These are phyloP conservation scores for Heliosperma pusillum DNA, from an alignment of 148 eudicot species.

Conservation along the genomic window DNA sequence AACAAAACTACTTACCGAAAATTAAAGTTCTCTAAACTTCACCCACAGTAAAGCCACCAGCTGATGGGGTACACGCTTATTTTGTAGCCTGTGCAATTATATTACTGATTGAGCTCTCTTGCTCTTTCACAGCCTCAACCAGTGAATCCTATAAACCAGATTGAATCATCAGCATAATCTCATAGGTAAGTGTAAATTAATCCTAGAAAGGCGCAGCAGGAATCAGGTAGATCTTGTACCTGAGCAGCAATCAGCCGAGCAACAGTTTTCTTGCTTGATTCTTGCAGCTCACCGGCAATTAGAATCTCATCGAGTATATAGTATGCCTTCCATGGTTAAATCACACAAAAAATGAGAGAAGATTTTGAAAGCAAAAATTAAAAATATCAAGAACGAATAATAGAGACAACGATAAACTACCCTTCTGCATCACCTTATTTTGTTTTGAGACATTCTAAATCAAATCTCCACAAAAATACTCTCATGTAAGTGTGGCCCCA, in stretches of 20 bases:
- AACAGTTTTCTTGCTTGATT: conserved; percentile 89
- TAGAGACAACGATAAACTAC: too few species aligned
- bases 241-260: conserved; percentile 86
- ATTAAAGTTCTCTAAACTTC: conserved; percentile 7
- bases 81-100: conserved; percentile 87
- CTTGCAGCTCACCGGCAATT: conserved; percentile 96
- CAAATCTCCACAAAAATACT: too few species aligned
- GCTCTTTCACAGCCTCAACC: conserved; percentile 87
- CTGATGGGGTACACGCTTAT: conserved; percentile 32
- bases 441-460: too few species aligned
- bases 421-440: too few species aligned
- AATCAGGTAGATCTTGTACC: conserved; percentile 35
- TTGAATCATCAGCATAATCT: neutral
- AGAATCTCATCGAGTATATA: conserved; percentile 84
- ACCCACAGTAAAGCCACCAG: neutral
- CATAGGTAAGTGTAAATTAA: neutral
- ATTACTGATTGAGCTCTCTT: conserved; percentile 75
- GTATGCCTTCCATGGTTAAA: conserved; percentile 57
- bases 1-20: neutral
- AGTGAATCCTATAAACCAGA: conserved; percentile 64
- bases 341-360: neutral
- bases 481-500: too few species aligned
- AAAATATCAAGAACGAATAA: neutral
- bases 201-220: too few species aligned
- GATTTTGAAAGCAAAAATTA: neutral